Conservation (phyloP, 129 eudicot species). For the Apium graveolens region DNA sequence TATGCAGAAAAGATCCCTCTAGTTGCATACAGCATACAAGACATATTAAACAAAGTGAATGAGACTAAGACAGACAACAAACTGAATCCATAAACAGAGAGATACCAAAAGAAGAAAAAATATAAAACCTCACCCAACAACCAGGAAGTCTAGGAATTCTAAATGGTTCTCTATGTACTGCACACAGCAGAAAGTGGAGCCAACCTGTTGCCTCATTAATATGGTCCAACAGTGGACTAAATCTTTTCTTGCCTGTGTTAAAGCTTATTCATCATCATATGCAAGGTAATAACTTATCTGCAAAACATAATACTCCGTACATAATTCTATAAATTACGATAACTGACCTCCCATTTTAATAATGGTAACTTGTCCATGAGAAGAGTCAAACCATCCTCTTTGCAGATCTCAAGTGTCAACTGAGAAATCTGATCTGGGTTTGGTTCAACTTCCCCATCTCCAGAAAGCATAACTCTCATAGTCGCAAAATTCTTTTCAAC, state of each 20-base stretch:
- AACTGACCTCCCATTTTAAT: conserved; percentile 89
- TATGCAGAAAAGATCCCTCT: not conserved
- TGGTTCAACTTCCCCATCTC: conserved; percentile 93
- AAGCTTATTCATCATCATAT: conserved; percentile 10
- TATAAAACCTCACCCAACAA: conserved; percentile 56
- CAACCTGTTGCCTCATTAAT: conserved; percentile 82
- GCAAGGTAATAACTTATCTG: not conserved
- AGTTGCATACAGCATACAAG: not conserved
- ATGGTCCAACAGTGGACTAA: conserved; percentile 90
- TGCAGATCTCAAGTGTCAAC: conserved; percentile 65
- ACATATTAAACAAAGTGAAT: not conserved
- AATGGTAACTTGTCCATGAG: conserved; percentile 68
- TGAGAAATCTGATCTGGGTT: conserved; percentile 69
- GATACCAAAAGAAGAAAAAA: not conserved
- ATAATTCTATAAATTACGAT: not conserved
- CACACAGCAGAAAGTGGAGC: conserved; percentile 60
- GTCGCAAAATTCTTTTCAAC: conserved; percentile 80
- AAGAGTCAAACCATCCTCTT: conserved; percentile 70
- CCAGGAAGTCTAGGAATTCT: conserved; percentile 82
- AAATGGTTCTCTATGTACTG: conserved; percentile 83
- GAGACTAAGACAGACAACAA: not conserved
- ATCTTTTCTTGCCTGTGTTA: conserved; percentile 80
- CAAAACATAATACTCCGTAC: conserved; percentile 2
- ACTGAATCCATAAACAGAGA: not conserved
- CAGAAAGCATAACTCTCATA: conserved; percentile 73